These are phyloP conservation scores for Trifolium pratense DNA, from an alignment of 306 rosid genomes.

Conservation along the genomic window DNA sequence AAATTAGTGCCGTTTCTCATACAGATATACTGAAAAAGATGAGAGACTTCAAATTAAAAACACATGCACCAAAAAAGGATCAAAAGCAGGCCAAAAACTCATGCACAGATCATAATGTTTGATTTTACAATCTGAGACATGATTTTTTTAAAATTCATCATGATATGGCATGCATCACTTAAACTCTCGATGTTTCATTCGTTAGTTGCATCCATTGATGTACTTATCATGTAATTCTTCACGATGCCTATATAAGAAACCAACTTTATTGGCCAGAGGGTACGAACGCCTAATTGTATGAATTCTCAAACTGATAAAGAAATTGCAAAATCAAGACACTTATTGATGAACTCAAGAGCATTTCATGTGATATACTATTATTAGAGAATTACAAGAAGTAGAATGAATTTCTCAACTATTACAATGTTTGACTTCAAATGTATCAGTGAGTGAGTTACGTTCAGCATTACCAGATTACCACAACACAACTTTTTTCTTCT, in stretches of 20 bases:
- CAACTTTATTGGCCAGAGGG: conserved; percentile 62
- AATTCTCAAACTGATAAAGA: background rate
- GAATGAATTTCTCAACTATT: conserved; percentile 14
- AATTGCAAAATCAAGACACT: conserved; percentile 17
- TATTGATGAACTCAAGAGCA: conserved; percentile 5
- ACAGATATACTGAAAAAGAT: no score
- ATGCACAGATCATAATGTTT: no score
- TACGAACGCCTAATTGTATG: background rate
- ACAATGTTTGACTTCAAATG: conserved; percentile 11
- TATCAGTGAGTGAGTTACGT: conserved; percentile 3
- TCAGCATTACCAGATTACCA: conserved; percentile 16
- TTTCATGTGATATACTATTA: conserved; percentile 14
- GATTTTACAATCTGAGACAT: no score
- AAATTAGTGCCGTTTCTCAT: no score
- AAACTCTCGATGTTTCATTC: no score
- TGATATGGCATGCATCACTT: no score
- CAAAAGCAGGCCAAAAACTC: no score
- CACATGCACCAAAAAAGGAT: no score
- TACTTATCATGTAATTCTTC: conserved; percentile 82
- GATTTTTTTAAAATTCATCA: no score
- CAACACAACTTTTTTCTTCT: conserved; percentile 3
- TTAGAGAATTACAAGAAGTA: background rate
- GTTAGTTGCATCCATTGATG: conserved; percentile 68
- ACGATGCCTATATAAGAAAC: conserved; percentile 74
- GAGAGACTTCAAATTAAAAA: no score